A percentile compares a stretch with the other conserved stretches of the same genome.
Evolutionary conservation across 1,284 basidiomycete genomes (phyloP).

Genomic region (Marasmius fiardii): DNA sequence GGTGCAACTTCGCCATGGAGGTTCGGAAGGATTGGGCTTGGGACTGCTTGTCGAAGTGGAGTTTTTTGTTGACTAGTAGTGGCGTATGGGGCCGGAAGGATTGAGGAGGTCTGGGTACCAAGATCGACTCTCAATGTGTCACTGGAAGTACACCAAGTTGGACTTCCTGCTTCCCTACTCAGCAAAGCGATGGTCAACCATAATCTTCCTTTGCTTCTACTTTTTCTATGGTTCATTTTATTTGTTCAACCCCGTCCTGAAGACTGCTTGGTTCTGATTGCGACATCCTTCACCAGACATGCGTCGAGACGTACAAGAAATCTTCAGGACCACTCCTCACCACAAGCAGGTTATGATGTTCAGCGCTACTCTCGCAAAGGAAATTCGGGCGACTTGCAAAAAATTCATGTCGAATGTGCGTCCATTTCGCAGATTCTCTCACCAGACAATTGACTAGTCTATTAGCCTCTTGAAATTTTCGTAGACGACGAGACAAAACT

Average conservation of each 20-base stretch:
- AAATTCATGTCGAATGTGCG: slow-evolving; percentile 99
- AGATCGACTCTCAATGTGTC: neutral
- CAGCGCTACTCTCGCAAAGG: slow-evolving; percentile 96
- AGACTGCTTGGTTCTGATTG: slow-evolving; percentile 59
- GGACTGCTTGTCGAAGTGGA: neutral
- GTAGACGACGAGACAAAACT: slow-evolving; percentile 99
- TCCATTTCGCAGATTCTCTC: slow-evolving; percentile 16
- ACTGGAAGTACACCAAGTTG: neutral
- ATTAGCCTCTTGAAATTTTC: slow-evolving; percentile 96
- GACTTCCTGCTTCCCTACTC: neutral
- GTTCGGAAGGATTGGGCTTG: neutral
- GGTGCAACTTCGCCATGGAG: neutral
- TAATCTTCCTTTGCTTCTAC: slow-evolving; percentile 21
- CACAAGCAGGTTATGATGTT: slow-evolving; percentile 99
- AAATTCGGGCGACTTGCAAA: slow-evolving; percentile 97
- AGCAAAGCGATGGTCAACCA: slow-evolving; percentile 2
- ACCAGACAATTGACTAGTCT: slow-evolving; percentile 10
- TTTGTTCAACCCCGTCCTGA: slow-evolving; percentile 33
- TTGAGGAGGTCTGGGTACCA: neutral
- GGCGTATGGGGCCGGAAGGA: neutral
- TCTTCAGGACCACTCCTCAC: slow-evolving; percentile 99
- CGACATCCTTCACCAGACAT: slow-evolving; percentile 85
- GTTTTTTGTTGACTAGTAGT: neutral
- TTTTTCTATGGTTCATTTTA: slow-evolving; percentile 41
- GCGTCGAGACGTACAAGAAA: slow-evolving; percentile 99